These are phyloP conservation scores for Euphorbia pulcherrima DNA, from an alignment of 345 rosid species.

Conservation along the genomic window DNA sequence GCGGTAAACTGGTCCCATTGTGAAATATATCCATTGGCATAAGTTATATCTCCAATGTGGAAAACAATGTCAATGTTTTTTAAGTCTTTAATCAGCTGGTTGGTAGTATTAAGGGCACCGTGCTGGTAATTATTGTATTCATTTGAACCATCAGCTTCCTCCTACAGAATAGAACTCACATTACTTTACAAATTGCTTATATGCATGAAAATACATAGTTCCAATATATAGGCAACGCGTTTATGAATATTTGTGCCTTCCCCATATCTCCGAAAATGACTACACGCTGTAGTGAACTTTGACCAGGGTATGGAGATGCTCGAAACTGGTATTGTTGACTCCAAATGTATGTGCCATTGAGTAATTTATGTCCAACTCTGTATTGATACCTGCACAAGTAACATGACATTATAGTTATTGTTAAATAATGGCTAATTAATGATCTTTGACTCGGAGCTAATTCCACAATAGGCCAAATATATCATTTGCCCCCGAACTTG, in stretches of 20 bases:
- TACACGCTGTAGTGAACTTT: slow-evolving; percentile 56
- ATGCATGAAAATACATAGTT: neutral
- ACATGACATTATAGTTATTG: neutral
- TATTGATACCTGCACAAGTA: slow-evolving; percentile 48
- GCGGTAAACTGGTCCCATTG: slow-evolving; percentile 76
- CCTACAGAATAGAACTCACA: slow-evolving; percentile 30
- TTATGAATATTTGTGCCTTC: slow-evolving; percentile 39
- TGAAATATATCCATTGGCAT: slow-evolving; percentile 68
- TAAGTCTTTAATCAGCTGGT: slow-evolving; percentile 51
- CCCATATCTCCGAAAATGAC: slow-evolving; percentile 85
- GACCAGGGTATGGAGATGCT: slow-evolving; percentile 74
- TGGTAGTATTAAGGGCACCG: slow-evolving; percentile 63
- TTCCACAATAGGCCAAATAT: too few relatives aligned
- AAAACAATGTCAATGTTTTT: slow-evolving; percentile 51
- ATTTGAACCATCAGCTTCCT: slow-evolving; percentile 62
- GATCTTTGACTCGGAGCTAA: neutral
- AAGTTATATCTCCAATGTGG: slow-evolving; percentile 68
- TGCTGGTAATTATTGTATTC: slow-evolving; percentile 46
- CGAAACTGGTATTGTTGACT: slow-evolving; percentile 52
- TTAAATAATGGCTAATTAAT: neutral
- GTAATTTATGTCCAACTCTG: slow-evolving; percentile 55
- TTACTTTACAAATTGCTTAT: slow-evolving; percentile 5
- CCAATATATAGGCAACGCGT: neutral
- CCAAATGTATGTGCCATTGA: slow-evolving; percentile 49
- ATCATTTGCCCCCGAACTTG: too few relatives aligned